phyloP scores from a whole-genome alignment of 805 yeast genomes.

The Kazachstania taianensis region DNA sequence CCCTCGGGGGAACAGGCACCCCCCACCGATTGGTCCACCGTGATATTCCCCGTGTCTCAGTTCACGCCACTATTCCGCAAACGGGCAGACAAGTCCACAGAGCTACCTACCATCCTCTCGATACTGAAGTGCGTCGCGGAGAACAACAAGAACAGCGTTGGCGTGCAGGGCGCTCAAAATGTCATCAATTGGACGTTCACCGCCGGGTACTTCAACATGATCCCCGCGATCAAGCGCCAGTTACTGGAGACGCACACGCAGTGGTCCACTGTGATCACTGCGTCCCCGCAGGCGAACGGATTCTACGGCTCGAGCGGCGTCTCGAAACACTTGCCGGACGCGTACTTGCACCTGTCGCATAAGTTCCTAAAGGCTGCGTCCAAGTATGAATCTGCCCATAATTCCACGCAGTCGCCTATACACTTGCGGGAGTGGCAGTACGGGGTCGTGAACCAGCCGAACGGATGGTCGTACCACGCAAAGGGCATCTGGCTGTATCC shows the following conservation, averaged over 20 bases:
- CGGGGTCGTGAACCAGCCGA: constrained; percentile 69
- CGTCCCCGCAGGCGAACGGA: constrained; percentile 90
- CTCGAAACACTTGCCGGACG: constrained; percentile 73
- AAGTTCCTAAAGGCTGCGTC: constrained; percentile 51
- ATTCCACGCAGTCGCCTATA: constrained; percentile 39
- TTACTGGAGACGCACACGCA: constrained; percentile 47
- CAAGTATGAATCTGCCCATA: constrained; percentile 22
- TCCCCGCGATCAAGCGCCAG: constrained; percentile 54
- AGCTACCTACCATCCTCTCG: constrained; percentile 57
- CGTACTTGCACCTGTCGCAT: constrained; percentile 69
- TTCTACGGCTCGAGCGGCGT: constrained; percentile 79
- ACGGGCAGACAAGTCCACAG: constrained; percentile 57
- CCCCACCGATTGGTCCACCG: constrained; percentile 43
- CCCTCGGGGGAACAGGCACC: constrained; percentile 14
- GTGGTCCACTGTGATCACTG: constrained; percentile 56
- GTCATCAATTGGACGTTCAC: constrained; percentile 73
- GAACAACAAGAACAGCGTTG: not conserved
- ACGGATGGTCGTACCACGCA: constrained; percentile 97
- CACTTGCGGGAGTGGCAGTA: constrained; percentile 73
- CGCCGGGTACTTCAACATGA: constrained; percentile 93
- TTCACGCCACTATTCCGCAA: constrained; percentile 68
- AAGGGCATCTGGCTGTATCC: constrained; percentile 79
- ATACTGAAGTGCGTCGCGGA: constrained; percentile 44
- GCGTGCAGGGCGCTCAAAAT: constrained; percentile 24
- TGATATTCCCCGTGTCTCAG: constrained; percentile 86